Evolutionary conservation across 495 filamentous ascomycete species (phyloP).

Genomic region (Penicillium waksmanii): DNA sequence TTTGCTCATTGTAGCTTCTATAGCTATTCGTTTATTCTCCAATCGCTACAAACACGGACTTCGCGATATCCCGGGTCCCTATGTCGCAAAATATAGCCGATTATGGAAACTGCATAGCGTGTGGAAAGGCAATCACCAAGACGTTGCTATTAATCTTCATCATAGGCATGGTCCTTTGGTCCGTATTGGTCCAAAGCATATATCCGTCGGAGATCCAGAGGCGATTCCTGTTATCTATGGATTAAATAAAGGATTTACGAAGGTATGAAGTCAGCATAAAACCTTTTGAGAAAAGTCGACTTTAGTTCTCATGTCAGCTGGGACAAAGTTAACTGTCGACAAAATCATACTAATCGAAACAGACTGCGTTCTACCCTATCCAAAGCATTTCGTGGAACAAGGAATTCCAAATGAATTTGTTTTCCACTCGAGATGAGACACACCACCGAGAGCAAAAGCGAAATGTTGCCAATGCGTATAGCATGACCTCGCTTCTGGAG

Average conservation of each 20-base stretch:
- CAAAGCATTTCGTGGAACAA: slow-evolving; percentile 37
- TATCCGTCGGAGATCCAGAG: slow-evolving; percentile 42
- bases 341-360: neutral
- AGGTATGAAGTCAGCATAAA: neutral
- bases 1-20: neutral
- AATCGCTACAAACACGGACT: slow-evolving; percentile 22
- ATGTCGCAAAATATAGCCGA: slow-evolving; percentile 35
- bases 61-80: slow-evolving; percentile 39
- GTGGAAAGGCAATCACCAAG: slow-evolving; percentile 39
- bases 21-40: slow-evolving; percentile 1
- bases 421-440: slow-evolving; percentile 31
- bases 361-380: slow-evolving; percentile 50
- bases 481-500: slow-evolving; percentile 35
- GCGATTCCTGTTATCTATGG: slow-evolving; percentile 44
- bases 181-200: slow-evolving; percentile 41
- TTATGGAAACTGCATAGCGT: slow-evolving; percentile 41
- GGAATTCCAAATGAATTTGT: slow-evolving; percentile 38
- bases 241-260: neutral
- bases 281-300: neutral
- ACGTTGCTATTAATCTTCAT: slow-evolving; percentile 37
- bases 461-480: slow-evolving; percentile 37
- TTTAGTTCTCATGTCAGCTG: neutral
- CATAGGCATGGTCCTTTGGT: slow-evolving; percentile 44
- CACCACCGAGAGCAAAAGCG: slow-evolving; percentile 36
- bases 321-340: neutral